Evolutionary conservation across 108 stramenopile species (phyloP).

Genomic region (Hondaea fermentalgiana): DNA sequence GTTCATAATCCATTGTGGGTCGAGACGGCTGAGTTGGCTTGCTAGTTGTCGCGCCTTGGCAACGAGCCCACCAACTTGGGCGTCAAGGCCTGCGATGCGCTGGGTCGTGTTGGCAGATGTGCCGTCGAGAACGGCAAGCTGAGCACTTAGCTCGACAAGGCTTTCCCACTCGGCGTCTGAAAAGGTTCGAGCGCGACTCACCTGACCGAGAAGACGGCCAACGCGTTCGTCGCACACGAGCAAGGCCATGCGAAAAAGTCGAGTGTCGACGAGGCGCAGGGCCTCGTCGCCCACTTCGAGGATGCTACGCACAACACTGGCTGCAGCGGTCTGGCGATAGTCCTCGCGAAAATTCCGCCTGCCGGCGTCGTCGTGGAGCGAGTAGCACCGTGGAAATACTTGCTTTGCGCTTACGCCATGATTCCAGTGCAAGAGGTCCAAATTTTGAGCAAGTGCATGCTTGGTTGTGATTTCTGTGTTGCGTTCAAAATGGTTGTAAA

Average conservation of each 20-base stretch:
- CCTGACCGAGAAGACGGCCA: background rate
- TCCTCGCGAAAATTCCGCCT: background rate
- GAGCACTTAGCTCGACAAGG: background rate
- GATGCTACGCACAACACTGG: background rate
- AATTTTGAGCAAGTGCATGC: background rate
- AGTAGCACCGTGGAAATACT: background rate
- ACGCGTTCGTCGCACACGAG: background rate
- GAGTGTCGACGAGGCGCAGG: background rate
- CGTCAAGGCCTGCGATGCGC: background rate
- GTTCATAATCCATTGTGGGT: background rate
- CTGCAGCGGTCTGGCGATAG: background rate
- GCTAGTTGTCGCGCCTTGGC: background rate
- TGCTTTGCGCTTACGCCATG: background rate
- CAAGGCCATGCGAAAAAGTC: background rate
- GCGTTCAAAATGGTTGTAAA: conserved; percentile 3
- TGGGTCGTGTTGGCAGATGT: background rate
- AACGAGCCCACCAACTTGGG: background rate
- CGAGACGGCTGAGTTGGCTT: background rate
- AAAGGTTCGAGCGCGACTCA: background rate
- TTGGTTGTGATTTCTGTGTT: conserved; percentile 10
- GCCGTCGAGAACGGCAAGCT: background rate
- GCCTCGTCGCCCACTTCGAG: background rate
- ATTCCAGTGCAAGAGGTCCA: background rate
- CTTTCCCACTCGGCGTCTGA: background rate
- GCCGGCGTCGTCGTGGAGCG: background rate